A percentile compares a stretch with the other conserved stretches of the same genome.
Conservation (phyloP, 192 early-diverging fungal genomes). For the Backusella mclennaniae region DNA sequence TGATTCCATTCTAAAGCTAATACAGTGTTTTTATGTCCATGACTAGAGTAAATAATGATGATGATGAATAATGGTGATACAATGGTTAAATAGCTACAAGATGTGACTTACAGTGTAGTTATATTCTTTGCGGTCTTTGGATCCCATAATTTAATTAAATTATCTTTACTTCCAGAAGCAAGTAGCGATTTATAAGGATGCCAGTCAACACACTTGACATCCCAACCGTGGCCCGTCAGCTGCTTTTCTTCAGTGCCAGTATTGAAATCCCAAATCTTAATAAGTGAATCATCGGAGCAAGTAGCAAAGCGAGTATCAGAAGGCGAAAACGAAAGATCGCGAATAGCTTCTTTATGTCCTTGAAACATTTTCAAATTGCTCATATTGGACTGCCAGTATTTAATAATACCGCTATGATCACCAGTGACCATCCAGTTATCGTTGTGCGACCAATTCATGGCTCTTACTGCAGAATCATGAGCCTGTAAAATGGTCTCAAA, state of each 20-base stretch:
- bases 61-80: background rate
- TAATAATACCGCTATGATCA: constrained; percentile 89
- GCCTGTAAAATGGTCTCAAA: constrained; percentile 97
- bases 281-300: constrained; percentile 90
- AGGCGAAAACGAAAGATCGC: constrained; percentile 92
- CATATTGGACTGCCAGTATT: constrained; percentile 98
- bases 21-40: constrained; percentile 94
- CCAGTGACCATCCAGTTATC: constrained; percentile 94
- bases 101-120: constrained; percentile 70
- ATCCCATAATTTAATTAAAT: constrained; percentile 97
- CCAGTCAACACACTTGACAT: constrained; percentile 97
- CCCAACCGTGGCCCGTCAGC: constrained; percentile 92
- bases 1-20: constrained; percentile 90
- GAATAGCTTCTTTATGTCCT: constrained; percentile 86
- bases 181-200: constrained; percentile 92
- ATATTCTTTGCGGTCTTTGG: constrained; percentile 86
- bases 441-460: constrained; percentile 96
- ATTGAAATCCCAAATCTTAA: constrained; percentile 97
- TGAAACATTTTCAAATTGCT: constrained; percentile 86
- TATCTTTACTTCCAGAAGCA: constrained; percentile 94
- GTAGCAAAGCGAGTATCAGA: constrained; percentile 92
- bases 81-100: background rate
- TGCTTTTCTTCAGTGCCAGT: constrained; percentile 76
- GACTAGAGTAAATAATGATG: constrained; percentile 39
- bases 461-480: constrained; percentile 91